phyloP scores from a whole-genome alignment of 2,329 filamentous ascomycete genomes.

The Ceratocystis cubensis region DNA sequence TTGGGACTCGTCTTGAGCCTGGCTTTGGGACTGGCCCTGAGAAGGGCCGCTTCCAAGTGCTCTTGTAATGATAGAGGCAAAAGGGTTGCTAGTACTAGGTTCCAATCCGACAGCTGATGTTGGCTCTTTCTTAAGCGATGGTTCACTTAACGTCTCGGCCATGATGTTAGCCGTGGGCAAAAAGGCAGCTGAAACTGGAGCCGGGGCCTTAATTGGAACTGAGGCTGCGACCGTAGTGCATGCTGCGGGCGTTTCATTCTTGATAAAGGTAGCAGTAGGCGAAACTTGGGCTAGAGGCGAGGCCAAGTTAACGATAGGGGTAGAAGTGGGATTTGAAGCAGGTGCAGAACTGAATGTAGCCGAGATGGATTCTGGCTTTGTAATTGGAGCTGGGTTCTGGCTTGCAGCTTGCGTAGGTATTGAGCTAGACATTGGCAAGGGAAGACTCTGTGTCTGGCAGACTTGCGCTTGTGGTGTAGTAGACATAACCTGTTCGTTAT shows the following conservation, averaged over 20 bases:
- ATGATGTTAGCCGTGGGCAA: conserved; percentile 7
- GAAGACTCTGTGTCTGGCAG: neutral
- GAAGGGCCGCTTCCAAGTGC: neutral
- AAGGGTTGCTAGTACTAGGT: neutral
- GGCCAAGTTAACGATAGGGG: neutral
- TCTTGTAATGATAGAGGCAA: conserved; percentile 8
- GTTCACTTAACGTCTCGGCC: neutral
- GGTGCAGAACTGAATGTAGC: neutral
- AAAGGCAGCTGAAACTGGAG: conserved; percentile 14
- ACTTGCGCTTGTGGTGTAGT: neutral
- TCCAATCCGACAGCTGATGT: neutral
- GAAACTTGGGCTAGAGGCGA: neutral
- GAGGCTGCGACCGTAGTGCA: conserved; percentile 16
- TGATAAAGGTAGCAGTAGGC: neutral
- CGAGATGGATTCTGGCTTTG: neutral
- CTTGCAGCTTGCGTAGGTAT: neutral
- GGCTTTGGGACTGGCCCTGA: neutral
- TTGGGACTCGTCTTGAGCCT: neutral
- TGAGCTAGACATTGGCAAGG: neutral
- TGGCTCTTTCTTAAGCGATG: neutral
- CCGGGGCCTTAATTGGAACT: conserved; percentile 14
- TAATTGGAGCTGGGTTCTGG: neutral
- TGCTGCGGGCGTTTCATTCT: conserved; percentile 3
- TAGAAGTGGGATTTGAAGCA: neutral
- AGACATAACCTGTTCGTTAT: neutral